Evolutionary conservation across 2,329 filamentous ascomycete species (phyloP).

Genomic region (Apiospora aurea): DNA sequence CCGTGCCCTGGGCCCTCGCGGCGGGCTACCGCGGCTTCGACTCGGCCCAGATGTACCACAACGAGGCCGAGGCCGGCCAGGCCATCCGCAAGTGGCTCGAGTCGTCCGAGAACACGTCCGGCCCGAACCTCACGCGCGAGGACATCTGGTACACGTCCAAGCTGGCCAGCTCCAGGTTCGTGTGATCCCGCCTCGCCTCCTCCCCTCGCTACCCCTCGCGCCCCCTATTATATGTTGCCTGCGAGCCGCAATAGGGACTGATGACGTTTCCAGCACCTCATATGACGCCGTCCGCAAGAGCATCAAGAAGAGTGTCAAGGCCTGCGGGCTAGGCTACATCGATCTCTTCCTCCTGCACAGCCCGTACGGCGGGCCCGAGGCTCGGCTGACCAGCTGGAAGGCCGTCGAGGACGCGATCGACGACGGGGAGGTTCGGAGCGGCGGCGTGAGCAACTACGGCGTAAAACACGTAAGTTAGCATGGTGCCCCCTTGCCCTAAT

Average conservation of each 20-base stretch:
- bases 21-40: constrained; percentile 61
- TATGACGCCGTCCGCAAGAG: constrained; percentile 73
- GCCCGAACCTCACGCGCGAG: constrained; percentile 66
- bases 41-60: constrained; percentile 65
- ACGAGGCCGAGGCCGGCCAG: constrained; percentile 73
- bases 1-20: constrained; percentile 64
- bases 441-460: constrained; percentile 81
- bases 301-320: constrained; percentile 69
- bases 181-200: neutral
- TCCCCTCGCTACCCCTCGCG: neutral
- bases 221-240: neutral
- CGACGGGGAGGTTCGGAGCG: constrained; percentile 73
- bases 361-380: constrained; percentile 75
- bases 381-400: constrained; percentile 75
- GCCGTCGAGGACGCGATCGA: constrained; percentile 79
- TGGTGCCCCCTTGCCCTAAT: neutral
- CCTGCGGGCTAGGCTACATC: constrained; percentile 74
- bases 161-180: constrained; percentile 62
- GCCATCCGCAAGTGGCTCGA: constrained; percentile 67
- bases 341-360: constrained; percentile 83
- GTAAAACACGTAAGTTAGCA: constrained; percentile 72
- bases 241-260: neutral
- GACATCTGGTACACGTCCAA: constrained; percentile 85
- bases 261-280: constrained; percentile 51
- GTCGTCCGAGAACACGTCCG: constrained; percentile 52